phyloP scores from a whole-genome alignment of 257 asterid genomes.

The Solanum sejunctum region DNA sequence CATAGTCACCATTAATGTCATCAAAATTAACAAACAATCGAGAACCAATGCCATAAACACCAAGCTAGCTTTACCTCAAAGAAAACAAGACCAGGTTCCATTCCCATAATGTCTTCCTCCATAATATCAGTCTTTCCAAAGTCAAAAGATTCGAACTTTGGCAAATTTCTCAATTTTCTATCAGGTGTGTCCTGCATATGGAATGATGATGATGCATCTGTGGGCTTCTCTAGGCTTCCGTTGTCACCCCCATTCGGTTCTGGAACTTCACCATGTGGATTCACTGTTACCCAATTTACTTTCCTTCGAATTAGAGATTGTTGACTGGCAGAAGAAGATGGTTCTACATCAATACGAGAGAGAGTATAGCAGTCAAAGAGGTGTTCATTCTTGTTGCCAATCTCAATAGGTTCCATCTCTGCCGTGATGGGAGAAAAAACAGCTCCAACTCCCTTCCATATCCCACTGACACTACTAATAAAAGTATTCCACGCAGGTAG shows the following conservation, averaged over 20 bases:
- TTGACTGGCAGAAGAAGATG: slow-evolving; percentile 37
- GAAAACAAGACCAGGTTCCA: slow-evolving; percentile 94
- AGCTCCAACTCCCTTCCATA: slow-evolving; percentile 99
- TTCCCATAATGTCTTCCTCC: slow-evolving; percentile 96
- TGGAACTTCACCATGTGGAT: slow-evolving; percentile 68
- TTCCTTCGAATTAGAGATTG: slow-evolving; percentile 54
- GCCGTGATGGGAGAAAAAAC: slow-evolving; percentile 91
- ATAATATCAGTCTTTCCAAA: slow-evolving; percentile 68
- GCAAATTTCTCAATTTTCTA: slow-evolving; percentile 26
- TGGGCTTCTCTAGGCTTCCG: slow-evolving; percentile 6
- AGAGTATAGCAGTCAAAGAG: slow-evolving; percentile 82
- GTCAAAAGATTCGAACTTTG: slow-evolving; percentile 72
- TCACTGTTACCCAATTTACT: slow-evolving; percentile 79
- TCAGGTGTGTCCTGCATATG: slow-evolving; percentile 9
- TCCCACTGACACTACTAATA: slow-evolving; percentile 84
- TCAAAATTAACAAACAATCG: background rate
- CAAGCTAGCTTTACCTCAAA: slow-evolving; percentile 58
- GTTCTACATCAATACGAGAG: slow-evolving; percentile 43
- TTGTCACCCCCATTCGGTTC: slow-evolving; percentile 19
- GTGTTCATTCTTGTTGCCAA: slow-evolving; percentile 63
- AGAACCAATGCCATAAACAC: background rate
- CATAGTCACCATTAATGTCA: background rate
- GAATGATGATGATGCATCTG: slow-evolving; percentile 13
- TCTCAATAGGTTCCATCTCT: slow-evolving; percentile 89
- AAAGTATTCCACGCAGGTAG: slow-evolving; percentile 87